Percentiles rank a stretch among this genome's conserved stretches.
phyloP scores from a whole-genome alignment of 225 moss, liverwort and hornwort species.

The Sphagnum contortum region DNA sequence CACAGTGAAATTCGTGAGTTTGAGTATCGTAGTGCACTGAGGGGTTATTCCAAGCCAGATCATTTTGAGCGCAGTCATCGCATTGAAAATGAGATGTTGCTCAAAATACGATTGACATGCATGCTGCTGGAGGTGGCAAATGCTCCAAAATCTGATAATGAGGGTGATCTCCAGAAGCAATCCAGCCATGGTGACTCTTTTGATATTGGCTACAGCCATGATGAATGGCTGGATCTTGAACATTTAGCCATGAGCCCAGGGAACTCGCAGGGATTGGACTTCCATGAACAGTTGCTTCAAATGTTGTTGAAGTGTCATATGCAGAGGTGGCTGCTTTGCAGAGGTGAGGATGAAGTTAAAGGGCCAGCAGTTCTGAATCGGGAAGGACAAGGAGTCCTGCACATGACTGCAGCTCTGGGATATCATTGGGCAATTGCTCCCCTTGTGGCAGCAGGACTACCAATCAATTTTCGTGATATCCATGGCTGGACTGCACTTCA shows the following conservation, averaged over 20 bases:
- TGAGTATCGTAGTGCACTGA: slow-evolving; percentile 42
- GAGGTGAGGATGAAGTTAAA: slow-evolving; percentile 47
- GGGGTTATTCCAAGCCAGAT: slow-evolving; percentile 13
- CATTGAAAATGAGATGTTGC: slow-evolving; percentile 31
- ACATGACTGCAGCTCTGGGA: slow-evolving; percentile 81
- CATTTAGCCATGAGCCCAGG: slow-evolving; percentile 21
- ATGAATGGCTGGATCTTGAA: slow-evolving; percentile 59
- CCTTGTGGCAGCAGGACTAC: slow-evolving; percentile 48
- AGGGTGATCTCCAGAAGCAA: not conserved
- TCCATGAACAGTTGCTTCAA: slow-evolving; percentile 63
- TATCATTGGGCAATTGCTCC: slow-evolving; percentile 76
- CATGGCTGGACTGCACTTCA: slow-evolving; percentile 91
- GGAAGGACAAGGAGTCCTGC: slow-evolving; percentile 70
- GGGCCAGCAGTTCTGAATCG: slow-evolving; percentile 66
- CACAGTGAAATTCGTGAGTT: slow-evolving; percentile 78
- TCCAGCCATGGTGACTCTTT: not conserved
- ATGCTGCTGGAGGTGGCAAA: slow-evolving; percentile 51
- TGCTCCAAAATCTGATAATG: not conserved
- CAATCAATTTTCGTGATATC: slow-evolving; percentile 74
- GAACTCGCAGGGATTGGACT: slow-evolving; percentile 21
- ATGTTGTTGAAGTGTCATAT: slow-evolving; percentile 51
- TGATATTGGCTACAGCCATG: slow-evolving; percentile 22
- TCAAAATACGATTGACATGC: slow-evolving; percentile 62
- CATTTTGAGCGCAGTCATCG: slow-evolving; percentile 12
- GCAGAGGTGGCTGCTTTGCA: slow-evolving; percentile 62